phyloP scores from a whole-genome alignment of 345 rosid species.

The Populus ilicifolia region DNA sequence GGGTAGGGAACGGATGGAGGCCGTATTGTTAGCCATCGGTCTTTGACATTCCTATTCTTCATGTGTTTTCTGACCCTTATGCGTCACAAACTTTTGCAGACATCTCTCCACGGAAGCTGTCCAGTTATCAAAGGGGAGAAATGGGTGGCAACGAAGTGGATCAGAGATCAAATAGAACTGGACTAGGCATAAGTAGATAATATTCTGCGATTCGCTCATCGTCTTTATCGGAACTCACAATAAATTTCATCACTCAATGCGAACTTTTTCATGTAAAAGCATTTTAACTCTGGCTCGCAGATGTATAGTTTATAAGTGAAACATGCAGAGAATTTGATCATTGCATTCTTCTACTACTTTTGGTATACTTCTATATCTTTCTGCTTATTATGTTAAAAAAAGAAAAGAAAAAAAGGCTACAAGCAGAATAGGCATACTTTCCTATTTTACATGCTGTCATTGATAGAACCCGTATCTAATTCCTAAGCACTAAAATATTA shows the following conservation, averaged over 20 bases:
- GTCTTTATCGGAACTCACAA: neutral
- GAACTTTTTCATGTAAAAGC: neutral
- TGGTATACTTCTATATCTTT: neutral
- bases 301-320: neutral
- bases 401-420: neutral
- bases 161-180: conserved; percentile 20
- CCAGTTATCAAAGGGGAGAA: conserved; percentile 28
- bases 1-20: neutral
- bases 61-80: neutral
- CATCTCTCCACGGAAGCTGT: conserved; percentile 36
- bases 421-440: neutral
- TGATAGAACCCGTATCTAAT: neutral
- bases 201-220: neutral
- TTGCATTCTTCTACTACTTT: neutral
- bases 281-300: neutral
- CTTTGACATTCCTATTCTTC: neutral
- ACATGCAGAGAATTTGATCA: neutral
- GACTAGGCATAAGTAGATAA: neutral
- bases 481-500: neutral
- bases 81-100: conserved; percentile 8
- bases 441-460: neutral
- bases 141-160: conserved; percentile 39
- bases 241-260: neutral
- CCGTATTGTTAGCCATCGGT: neutral
- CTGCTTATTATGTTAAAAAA: neutral